Evolutionary conservation across 306 rosid genomes (phyloP).

Genomic region (Vicia sativa): DNA sequence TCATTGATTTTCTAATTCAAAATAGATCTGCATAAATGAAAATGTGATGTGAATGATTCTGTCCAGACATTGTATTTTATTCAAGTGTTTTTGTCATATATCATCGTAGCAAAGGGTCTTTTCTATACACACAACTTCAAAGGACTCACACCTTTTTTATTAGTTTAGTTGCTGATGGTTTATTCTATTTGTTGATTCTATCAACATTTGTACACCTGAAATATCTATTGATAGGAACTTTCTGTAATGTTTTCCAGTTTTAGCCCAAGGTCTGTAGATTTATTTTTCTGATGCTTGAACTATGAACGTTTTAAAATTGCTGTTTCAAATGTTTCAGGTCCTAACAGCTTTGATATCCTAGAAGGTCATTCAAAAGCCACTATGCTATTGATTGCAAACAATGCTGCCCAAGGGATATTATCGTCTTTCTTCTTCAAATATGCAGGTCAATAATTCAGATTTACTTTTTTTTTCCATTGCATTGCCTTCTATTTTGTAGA

Average conservation of each 20-base stretch:
- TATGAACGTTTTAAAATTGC: conserved; percentile 4
- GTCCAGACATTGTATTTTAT: not conserved
- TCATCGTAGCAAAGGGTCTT: not conserved
- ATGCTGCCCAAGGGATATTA: conserved; percentile 97
- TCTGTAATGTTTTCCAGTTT: conserved; percentile 1
- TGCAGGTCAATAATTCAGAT: conserved; percentile 64
- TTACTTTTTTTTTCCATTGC: not conserved
- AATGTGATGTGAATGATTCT: conserved; percentile 10
- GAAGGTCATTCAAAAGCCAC: conserved; percentile 99
- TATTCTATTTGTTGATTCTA: not conserved
- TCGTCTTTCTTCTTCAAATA: conserved; percentile 99
- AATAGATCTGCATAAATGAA: not conserved
- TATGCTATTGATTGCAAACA: conserved; percentile 84
- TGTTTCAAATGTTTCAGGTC: conserved; percentile 65
- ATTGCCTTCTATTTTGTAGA: conserved; percentile 27
- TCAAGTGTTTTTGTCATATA: conserved; percentile 3
- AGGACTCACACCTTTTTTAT: conserved; percentile 4
- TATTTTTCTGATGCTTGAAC: conserved; percentile 30
- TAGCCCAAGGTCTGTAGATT: not conserved
- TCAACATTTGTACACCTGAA: not conserved
- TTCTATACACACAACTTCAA: conserved; percentile 10
- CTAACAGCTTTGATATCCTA: conserved; percentile 84
- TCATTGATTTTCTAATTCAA: conserved; percentile 11
- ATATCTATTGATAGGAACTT: conserved; percentile 12
- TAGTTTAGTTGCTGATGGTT: conserved; percentile 11